Evolutionary conservation across 306 rosid species (phyloP).

Genomic region (Biancaea sappan): DNA sequence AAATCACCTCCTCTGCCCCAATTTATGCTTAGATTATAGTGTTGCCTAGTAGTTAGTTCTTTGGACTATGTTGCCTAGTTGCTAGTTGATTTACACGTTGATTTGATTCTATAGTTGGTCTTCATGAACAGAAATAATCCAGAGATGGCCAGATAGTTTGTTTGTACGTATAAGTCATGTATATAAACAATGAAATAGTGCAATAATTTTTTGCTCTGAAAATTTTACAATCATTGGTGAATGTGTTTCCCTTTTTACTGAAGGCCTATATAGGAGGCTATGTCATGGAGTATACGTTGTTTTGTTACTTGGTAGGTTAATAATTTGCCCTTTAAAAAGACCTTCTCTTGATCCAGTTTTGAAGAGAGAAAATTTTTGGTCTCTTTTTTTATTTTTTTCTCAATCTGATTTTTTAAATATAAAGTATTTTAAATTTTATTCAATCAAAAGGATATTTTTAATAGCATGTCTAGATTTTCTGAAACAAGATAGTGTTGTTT

Average conservation of each 20-base stretch:
- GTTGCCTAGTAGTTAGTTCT: neutral
- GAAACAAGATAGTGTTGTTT: no score
- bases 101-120: neutral
- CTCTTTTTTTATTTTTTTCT: no score
- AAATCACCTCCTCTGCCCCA: neutral
- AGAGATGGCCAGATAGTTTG: constrained; percentile 6
- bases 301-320: no score
- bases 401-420: no score
- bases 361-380: no score
- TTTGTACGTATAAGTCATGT: neutral
- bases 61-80: neutral
- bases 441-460: no score
- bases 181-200: constrained; percentile 9
- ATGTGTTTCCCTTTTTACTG: neutral
- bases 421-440: no score
- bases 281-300: no score
- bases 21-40: neutral
- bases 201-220: constrained; percentile 22
- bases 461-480: no score
- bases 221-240: constrained; percentile 8
- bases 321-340: no score
- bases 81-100: neutral
- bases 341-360: no score
- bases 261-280: neutral
- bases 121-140: neutral